Evolutionary conservation across 129 eudicot species (phyloP), one percentile per base, ranked within the genome.

Genomic region (Scalesia atractyloides): DNA sequence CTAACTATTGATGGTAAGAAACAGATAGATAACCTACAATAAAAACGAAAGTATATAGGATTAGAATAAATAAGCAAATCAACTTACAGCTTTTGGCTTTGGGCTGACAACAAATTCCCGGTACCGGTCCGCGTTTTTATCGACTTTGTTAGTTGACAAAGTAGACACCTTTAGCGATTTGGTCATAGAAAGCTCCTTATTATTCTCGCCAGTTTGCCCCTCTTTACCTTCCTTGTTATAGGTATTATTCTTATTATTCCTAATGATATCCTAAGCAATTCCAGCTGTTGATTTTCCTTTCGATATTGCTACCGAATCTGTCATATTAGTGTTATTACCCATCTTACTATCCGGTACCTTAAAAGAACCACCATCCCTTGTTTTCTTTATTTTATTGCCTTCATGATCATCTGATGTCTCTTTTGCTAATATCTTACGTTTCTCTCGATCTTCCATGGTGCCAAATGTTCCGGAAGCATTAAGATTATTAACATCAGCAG

Each of bases 11-110:
- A 63, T 9, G 3, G 22, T 39, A 19, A 43, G 53, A 65, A 43
- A 19, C 70, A 41, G 5, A 65, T 12, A 65, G 12, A 43, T 65
- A 65, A 41, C n/a, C 70, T 43, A 65, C 17, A 34, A 64, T 8
- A 39, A 16, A 16, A 64, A 2, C 0, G 69, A 3, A 39, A 36
- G 20, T 10, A 4, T 22, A 20, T 62, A 62, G 16, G 12, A 36
- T 16, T 4, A 62, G 20, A 16, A 15, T 30, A 34, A 34, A 52
- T 2, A 52, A 16, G 59, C 34, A 13, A 84, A 39, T 60, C 47
- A 83, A 91, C 97, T 88, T 87, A 90, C 96, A 67, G 54, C 74
- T 66, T 69, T 81, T 48, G 95, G 89, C 36, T 79, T 85, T 75
- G 72, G 79, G 44, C 76, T 73, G 46, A 88, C 81, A 41, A 79